These are phyloP conservation scores for Ormosia semicastrata DNA, from an alignment of 306 rosid species.

Conservation along the genomic window DNA sequence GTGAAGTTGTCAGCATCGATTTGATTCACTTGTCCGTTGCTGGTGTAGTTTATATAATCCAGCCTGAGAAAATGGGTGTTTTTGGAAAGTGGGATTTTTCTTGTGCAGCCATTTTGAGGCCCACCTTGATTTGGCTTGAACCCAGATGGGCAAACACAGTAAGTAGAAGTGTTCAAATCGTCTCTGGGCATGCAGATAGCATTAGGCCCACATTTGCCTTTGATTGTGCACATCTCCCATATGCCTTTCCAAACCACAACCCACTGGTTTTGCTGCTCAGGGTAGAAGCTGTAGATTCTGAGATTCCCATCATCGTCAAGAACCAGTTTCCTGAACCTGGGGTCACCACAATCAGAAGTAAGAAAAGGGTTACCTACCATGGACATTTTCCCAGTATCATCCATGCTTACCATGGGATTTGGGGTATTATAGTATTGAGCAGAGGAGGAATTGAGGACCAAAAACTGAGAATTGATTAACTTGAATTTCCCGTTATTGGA, in stretches of 20 bases:
- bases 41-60: constrained; percentile 70
- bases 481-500: constrained; percentile 48
- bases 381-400: constrained; percentile 33
- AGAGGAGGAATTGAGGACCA: constrained; percentile 25
- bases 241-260: constrained; percentile 56
- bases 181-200: constrained; percentile 56
- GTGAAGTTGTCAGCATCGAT: constrained; percentile 30
- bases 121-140: constrained; percentile 23
- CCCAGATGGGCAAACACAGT: constrained; percentile 75
- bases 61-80: constrained; percentile 45
- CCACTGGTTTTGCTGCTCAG: constrained; percentile 37
- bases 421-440: constrained; percentile 23
- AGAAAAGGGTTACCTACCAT: constrained; percentile 31
- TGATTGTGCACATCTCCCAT: constrained; percentile 46
- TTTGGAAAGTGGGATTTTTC: constrained; percentile 28
- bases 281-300: constrained; percentile 55
- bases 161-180: constrained; percentile 25
- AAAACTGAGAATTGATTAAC: constrained; percentile 5
- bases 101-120: constrained; percentile 44
- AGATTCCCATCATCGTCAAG: constrained; percentile 74
- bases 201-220: constrained; percentile 59
- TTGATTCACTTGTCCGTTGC: not conserved
- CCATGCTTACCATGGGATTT: constrained; percentile 24
- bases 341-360: constrained; percentile 51
- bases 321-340: constrained; percentile 43